Conservation (phyloP, 208 protist genomes). For the Trypanosoma brucei region DNA sequence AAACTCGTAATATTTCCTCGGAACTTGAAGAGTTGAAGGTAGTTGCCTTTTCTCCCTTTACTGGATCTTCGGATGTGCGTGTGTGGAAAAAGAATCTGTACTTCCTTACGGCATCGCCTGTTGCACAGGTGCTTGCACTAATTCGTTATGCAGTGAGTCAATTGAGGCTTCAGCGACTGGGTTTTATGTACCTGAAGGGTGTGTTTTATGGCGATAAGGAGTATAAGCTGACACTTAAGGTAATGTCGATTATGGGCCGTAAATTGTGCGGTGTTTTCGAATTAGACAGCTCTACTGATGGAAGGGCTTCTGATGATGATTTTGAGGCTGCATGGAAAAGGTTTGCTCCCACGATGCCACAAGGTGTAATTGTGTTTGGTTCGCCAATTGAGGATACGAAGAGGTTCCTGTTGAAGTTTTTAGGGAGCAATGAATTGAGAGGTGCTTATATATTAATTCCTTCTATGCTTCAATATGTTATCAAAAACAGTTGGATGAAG, state of each 20-base stretch:
- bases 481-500: conserved; percentile 4
- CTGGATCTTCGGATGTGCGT: not conserved
- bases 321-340: conserved; percentile 7
- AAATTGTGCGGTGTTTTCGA: conserved; percentile 2
- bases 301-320: not conserved
- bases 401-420: conserved; percentile 3
- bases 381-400: not conserved
- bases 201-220: not conserved
- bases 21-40: not conserved
- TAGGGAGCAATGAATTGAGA: conserved; percentile 11
- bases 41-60: not conserved
- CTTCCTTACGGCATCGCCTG: conserved; percentile 31
- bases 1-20: not conserved
- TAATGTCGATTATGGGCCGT: conserved; percentile 10
- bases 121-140: conserved; percentile 11
- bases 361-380: conserved; percentile 11
- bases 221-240: not conserved
- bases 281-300: not conserved
- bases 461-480: not conserved
- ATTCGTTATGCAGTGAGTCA: conserved; percentile 16
- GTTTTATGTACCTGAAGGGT: not conserved
- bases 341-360: conserved; percentile 5
- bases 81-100: conserved; percentile 9
- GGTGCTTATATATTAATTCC: conserved; percentile 2
- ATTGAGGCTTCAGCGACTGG: conserved; percentile 2